Conservation (phyloP, 306 rosid species). For the Castanospermum australe region DNA sequence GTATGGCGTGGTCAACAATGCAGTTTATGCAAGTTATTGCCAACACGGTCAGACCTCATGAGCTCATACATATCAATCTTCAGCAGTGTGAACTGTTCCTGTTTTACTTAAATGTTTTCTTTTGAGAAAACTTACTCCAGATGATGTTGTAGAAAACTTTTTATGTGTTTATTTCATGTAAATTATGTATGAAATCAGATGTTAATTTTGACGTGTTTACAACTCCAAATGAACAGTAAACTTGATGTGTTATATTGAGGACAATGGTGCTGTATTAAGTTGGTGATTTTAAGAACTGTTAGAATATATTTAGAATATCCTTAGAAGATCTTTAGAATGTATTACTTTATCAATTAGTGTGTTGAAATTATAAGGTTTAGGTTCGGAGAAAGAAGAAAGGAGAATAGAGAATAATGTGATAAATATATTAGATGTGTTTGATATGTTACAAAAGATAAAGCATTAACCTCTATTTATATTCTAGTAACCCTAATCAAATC, state of each 20-base stretch:
- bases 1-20: slow-evolving; percentile 90
- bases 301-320: too few species aligned
- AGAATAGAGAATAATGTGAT: too few species aligned
- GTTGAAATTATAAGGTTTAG: too few species aligned
- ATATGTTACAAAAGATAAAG: too few species aligned
- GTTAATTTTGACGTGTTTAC: neutral
- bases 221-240: neutral
- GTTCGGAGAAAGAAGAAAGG: too few species aligned
- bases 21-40: slow-evolving; percentile 89
- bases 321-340: too few species aligned
- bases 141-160: neutral
- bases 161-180: neutral
- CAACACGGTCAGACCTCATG: slow-evolving; percentile 67
- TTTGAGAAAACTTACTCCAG: neutral
- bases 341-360: too few species aligned
- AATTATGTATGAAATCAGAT: neutral
- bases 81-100: neutral
- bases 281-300: slow-evolving; percentile 9
- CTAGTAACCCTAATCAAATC: too few species aligned
- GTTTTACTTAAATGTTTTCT: neutral
- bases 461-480: too few species aligned
- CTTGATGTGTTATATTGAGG: neutral
- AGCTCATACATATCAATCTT: neutral
- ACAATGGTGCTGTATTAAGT: neutral
- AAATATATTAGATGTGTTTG: too few species aligned